Evolutionary conservation across 129 eudicot species (phyloP), one percentile per base, ranked within the genome.

Genomic region (Saposhnikovia divaricata): DNA sequence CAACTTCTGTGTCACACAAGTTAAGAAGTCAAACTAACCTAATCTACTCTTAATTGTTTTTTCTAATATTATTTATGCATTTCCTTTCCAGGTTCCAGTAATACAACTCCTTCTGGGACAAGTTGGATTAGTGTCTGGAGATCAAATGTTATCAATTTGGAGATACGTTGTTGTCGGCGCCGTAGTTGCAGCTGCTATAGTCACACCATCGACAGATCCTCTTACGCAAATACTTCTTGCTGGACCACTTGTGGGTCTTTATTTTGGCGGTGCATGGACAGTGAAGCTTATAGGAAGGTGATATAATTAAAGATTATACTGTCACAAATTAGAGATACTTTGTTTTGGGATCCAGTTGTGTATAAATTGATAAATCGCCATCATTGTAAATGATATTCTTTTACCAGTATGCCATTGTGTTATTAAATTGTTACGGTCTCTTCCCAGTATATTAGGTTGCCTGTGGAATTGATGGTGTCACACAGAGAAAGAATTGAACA

Each of bases 121-220:
- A 89, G 85, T 83, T 77, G 98, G 98, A 16, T 74, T 94, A 57
- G 97, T 94, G 43, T 78, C 97, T 0, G 91, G 96, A 55, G 87
- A 91, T 72, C 96, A 94, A 86, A 94, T 94, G 98, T 83, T 91
- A 71, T 94, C 98, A 1, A 88, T 91, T 11, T 94, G 98, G 98
- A 90, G 98, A 94, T 91, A 91, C 3, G 98, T 94, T 21, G 97
- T 94, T 23, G 98, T 94, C 12, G 98, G 97, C 2, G 87, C 98
- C 0, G 98, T 94, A 57, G 81, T 92, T 80, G 98, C 96, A 48
- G 98, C 98, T 3, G 98, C 98, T 4, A 84, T 94, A 19, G 93
- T 94, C 76, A 94, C 97, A n/a, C 98, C 98, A 27, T 94, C 98
- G 43, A 94, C 98, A 0, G 98, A 91, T 86, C 98, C 98, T 82